Conservation (phyloP, 768 basidiomycete genomes). For the Mycena alexandri region DNA sequence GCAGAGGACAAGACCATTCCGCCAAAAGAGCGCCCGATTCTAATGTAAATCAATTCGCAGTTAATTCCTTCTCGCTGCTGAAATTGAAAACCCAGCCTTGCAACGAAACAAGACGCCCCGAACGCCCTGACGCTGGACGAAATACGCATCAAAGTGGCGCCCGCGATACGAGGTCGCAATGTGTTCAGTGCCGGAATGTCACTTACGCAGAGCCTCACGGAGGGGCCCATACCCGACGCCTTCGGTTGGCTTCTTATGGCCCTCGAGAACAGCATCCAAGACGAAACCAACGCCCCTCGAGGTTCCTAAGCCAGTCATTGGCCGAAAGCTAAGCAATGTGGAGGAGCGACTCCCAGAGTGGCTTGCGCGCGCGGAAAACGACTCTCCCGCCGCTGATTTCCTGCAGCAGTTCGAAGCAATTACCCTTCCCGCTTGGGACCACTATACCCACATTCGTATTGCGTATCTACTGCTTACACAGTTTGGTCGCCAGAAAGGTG, state of each 20-base stretch:
- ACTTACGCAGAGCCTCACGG: conserved; percentile 37
- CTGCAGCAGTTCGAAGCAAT: conserved; percentile 51
- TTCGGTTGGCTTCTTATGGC: conserved; percentile 56
- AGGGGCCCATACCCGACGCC: conserved; percentile 51
- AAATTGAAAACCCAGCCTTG: conserved; percentile 57
- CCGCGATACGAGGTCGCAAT: conserved; percentile 45
- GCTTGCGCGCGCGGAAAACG: conserved; percentile 49
- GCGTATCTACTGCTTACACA: conserved; percentile 56
- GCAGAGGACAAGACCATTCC: conserved; percentile 7
- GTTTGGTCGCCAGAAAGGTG: conserved; percentile 59
- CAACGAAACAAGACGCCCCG: conserved; percentile 74
- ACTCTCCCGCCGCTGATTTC: conserved; percentile 49
- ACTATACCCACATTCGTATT: conserved; percentile 63
- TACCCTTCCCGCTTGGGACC: conserved; percentile 59
- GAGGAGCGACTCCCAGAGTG: conserved; percentile 50
- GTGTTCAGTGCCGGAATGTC: conserved; percentile 46
- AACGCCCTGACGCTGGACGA: conserved; percentile 64
- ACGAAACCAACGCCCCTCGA: conserved; percentile 34
- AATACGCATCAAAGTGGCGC: conserved; percentile 53
- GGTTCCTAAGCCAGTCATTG: conserved; percentile 62
- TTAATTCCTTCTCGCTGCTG: conserved; percentile 49
- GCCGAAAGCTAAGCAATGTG: conserved; percentile 59
- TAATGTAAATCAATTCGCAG: conserved; percentile 45
- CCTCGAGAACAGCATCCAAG: conserved; percentile 44
- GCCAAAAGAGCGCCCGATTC: conserved; percentile 43